These are phyloP conservation scores for Mucor piriformis DNA, from an alignment of 371 early-diverging fungal genomes.

Conservation along the genomic window DNA sequence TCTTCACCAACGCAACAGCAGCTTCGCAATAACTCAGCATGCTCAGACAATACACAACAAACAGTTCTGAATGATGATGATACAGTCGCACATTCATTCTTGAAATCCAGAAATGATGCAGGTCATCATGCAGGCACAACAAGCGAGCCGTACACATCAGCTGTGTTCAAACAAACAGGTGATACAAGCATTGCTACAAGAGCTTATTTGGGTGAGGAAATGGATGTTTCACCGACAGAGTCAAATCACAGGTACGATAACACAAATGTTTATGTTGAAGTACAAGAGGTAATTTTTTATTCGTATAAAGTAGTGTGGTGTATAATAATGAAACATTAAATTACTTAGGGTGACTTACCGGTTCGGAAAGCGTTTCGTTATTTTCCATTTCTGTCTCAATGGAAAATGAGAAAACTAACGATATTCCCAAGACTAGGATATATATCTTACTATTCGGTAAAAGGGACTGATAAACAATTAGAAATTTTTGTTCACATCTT, in stretches of 20 bases:
- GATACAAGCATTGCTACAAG: neutral
- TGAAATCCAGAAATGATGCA: conserved; percentile 1
- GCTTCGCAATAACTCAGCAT: neutral
- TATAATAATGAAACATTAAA: neutral
- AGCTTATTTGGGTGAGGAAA: neutral
- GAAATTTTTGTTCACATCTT: neutral
- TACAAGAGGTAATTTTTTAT: conserved; percentile 26
- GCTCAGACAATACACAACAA: neutral
- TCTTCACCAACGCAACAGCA: conserved; percentile 7
- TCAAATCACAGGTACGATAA: conserved; percentile 3
- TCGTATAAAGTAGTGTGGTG: neutral
- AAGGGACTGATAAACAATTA: neutral
- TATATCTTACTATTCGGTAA: conserved; percentile 50
- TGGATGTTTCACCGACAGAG: neutral
- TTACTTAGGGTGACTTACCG: conserved; percentile 46
- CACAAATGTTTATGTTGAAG: conserved; percentile 28
- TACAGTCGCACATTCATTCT: neutral
- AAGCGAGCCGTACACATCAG: neutral
- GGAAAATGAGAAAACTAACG: conserved; percentile 57
- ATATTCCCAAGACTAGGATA: conserved; percentile 55
- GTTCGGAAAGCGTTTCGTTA: conserved; percentile 51
- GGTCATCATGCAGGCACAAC: neutral
- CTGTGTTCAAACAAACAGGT: neutral
- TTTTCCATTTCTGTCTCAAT: conserved; percentile 51
- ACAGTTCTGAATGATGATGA: neutral